Evolutionary conservation across 768 basidiomycete species (phyloP), one percentile per base, ranked within the genome.

Genomic region (Kwoniella europaea): DNA sequence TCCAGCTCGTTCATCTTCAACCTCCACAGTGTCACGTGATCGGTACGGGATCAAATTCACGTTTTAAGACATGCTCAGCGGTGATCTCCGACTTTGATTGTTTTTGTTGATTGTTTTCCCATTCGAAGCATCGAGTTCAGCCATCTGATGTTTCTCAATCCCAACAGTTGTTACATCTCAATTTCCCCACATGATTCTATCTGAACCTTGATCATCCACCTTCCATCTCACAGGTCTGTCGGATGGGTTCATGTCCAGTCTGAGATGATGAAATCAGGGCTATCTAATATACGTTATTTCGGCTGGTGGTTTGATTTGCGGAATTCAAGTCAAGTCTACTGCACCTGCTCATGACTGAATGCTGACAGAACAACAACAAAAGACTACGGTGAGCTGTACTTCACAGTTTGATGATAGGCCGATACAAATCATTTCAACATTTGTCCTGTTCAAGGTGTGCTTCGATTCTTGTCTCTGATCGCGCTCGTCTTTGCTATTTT

Each of bases 201-300:
- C 35, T 55, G 35, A 54, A 65, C 52, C 53, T 55, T 65, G 63
- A 22, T 54, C 52, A 54, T 54, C 63, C 52, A 42, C 29, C 35
- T 35, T 22, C 10, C 13, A 20, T 18, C 46, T 50, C 1, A 12
- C 6, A 7, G 10, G 16, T 7, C 12, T 22, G 20, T 43, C 18
- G 59, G 59, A 27, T 42, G 43, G 59, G 59, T 43, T 6, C 1
- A 20, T 61, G 16, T 18, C 22, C n/a, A 61, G 65, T 67, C 65
- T 67, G 65, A 67, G 50, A 67, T 67, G 65, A 67, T 67, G 65
- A 67, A 67, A 67, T 67, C 65, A 67, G 65, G 65, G 65, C 56
- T 59, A 67, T 67, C 65, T 56, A 63, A 35, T 35, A 35, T 35
- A 9, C 35, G 35, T 35, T 35, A 35, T 6, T 35, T 35, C 35